Base-by-base conservation (phyloP, 345 rosid genomes). In the Hibiscus syriacus region DNA sequence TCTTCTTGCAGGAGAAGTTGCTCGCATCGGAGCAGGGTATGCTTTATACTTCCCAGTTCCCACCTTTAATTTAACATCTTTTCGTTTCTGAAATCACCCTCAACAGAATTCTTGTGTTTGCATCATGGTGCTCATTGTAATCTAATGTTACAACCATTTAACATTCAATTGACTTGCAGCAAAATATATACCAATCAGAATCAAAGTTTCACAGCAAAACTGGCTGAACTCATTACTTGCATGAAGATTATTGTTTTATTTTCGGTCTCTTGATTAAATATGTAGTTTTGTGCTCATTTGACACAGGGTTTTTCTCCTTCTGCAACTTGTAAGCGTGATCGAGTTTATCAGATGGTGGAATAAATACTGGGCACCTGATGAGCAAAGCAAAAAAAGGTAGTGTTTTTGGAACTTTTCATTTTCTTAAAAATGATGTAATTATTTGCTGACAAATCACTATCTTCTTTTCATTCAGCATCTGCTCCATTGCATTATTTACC, bases 261-360 rank as follows among this genome's bases (percentile, higher is more conserved):
- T 36, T 38, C 14, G 14, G 49, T 4, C 49, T 45, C 17, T 13
- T 11, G 8, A 6, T 23, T 62, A 41, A 62, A 41, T 13, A 14
- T 62, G 66, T 23, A 25, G 23, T 16, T 63, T 41, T 43, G 11
- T 16, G 67, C 59, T 60, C 53, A 16, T 38, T 14, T 63, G 64
- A 23, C 70, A 25, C 71, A 92, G 96, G 76, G 73, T 90, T 25
- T 92, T 88, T 80, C 92, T 92, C 34, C 77, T 81, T 55, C 96
- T 92, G 69, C 98, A 92, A 76, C 97, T 92, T 30, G 70, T 92
- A 45, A 90, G 97, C 36, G 84, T 92, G 5, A 87, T 84, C 22
- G 92, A 92, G 80, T 92, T 92, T 67, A 90, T 86, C 17, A 81
- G 79, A 60, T 92, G 96, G 97, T 92, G 97, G 98, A 90, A 92